A percentile compares a stretch with the other conserved stretches of the same genome.
These are phyloP conservation scores for Trichosporon sp. DNA, from an alignment of 1,284 basidiomycete species.

Conservation along the genomic window DNA sequence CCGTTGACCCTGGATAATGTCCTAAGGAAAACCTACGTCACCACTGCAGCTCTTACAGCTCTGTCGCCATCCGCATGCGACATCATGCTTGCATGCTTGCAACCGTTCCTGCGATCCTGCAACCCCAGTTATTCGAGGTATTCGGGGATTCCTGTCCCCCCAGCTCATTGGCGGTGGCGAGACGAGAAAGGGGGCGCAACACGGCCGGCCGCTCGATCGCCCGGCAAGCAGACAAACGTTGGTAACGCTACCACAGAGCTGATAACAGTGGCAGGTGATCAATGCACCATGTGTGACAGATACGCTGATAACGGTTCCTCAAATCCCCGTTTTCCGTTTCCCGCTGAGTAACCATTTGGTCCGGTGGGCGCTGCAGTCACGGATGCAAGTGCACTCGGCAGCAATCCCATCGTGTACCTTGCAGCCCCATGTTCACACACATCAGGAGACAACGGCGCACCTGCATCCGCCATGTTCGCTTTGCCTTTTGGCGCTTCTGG, in stretches of 20 bases:
- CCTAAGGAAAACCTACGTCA: slow-evolving; percentile 9
- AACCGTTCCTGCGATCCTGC: background rate
- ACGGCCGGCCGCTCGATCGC: background rate
- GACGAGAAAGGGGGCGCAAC: background rate
- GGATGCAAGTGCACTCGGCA: background rate
- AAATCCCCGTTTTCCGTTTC: background rate
- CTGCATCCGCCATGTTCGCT: slow-evolving; percentile 6
- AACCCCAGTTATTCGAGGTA: slow-evolving; percentile 10
- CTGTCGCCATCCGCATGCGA: slow-evolving; percentile 13
- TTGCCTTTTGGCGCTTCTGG: background rate
- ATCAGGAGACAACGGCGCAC: background rate
- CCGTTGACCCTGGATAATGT: background rate
- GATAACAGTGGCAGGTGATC: background rate
- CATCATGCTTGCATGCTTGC: slow-evolving; percentile 1
- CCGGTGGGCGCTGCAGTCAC: background rate
- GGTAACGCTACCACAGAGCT: background rate
- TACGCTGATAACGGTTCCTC: slow-evolving; percentile 9
- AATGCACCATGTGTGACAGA: background rate
- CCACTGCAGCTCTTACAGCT: background rate
- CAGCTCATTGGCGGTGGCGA: background rate
- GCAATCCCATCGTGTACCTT: slow-evolving; percentile 1
- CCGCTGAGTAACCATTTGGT: background rate
- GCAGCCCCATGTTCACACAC: slow-evolving; percentile 3
- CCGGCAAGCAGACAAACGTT: slow-evolving; percentile 1
- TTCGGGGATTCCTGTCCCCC: background rate